Base-by-base conservation (phyloP, 352 stramenopile species). In the Phytophthora foliorum region DNA sequence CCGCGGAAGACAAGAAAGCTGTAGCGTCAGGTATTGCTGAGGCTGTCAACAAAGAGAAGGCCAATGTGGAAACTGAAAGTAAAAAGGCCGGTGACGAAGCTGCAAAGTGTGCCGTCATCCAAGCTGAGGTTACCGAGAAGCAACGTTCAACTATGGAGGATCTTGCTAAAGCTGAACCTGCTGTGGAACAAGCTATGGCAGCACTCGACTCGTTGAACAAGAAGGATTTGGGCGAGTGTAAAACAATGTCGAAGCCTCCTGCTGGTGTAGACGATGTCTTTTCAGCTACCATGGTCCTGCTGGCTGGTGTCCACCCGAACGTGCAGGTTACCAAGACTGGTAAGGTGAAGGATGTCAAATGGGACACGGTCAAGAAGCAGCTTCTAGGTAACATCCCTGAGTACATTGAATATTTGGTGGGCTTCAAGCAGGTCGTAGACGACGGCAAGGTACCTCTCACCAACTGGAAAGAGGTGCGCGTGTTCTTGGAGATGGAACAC, bases 321-420 rank as follows among this genome's bases (percentile, higher is more conserved):
- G 82, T 99, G 4, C 82, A 97, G 57, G 77, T 98, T 7, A 94
- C 94, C 21, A 99, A 98, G 75, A 97, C 88, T 22, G 95, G 89
- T 45, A 99, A 98, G 72, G 95, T 98, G 21, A 99, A 99, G 68
- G 95, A 99, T 63, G 89, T 92, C 56, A 96, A 94, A 62, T 99
- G 96, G 96, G 95, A 98, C 42, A 96, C 91, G 0, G 90, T 89
- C 39, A 98, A 98, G 77, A 98, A 98, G 63, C 85, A 98, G 63
- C 72, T 98, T 36, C 78, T 99, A 54, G 90, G 92, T 34, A 98
- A 99, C 68, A 98, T 99, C 60, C 92, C 90, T 8, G 96, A 98
- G 77, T 99, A 99, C 76, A 98, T 99, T 54, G 92, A 98, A 11
- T 96, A 97, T 52, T 79, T 99, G 3, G 89, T 98, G 57, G 75